phyloP scores from a whole-genome alignment of 225 moss, liverwort and hornwort species.

The Bryum argenteum region DNA sequence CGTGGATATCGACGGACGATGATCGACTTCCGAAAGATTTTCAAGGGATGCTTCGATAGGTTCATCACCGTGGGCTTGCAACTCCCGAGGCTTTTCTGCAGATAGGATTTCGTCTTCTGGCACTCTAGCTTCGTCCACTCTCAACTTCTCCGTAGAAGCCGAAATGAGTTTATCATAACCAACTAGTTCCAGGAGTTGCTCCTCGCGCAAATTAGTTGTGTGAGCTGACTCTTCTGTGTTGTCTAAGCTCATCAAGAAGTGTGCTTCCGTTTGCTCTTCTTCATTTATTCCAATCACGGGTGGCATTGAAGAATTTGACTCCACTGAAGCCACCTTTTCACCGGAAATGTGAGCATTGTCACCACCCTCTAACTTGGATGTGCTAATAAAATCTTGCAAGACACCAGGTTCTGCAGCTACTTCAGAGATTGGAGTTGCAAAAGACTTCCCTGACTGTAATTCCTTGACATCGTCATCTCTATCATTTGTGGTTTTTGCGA shows the following conservation, averaged over 20 bases:
- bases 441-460: not conserved
- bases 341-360: not conserved
- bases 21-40: constrained; percentile 9
- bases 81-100: constrained; percentile 9
- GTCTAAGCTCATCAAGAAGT: constrained; percentile 21
- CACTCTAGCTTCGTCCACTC: not conserved
- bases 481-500: constrained; percentile 9
- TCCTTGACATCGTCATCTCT: constrained; percentile 16
- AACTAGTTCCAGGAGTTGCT: not conserved
- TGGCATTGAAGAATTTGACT: constrained; percentile 1
- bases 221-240: constrained; percentile 10
- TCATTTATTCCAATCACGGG: constrained; percentile 20
- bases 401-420: constrained; percentile 9
- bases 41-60: not conserved
- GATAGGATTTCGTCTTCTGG: constrained; percentile 1
- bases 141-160: not conserved
- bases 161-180: not conserved
- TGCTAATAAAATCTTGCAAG: constrained; percentile 1
- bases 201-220: not conserved
- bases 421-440: not conserved
- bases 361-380: constrained; percentile 8
- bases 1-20: not conserved
- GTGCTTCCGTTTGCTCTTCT: constrained; percentile 38
- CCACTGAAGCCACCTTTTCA: constrained; percentile 4
- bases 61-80: constrained; percentile 20